phyloP scores from a whole-genome alignment of 176 grass and related monocot genomes.

The Lolium multiflorum region DNA sequence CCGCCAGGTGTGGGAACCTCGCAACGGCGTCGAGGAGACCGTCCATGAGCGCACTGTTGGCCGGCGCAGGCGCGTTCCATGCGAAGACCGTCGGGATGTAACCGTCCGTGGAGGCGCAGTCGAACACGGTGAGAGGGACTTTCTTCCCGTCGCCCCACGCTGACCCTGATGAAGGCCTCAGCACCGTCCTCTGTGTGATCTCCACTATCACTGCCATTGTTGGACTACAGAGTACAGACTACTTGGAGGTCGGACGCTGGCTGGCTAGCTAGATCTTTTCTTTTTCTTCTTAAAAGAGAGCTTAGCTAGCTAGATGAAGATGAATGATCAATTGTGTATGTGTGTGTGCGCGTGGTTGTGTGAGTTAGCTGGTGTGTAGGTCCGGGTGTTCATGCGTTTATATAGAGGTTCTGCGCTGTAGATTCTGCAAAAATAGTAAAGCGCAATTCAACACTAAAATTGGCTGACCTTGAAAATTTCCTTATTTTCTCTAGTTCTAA shows the following conservation, averaged over 20 bases:
- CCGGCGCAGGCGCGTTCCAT: too few relatives aligned
- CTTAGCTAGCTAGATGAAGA: background rate
- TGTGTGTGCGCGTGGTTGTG: background rate
- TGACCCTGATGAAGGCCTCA: too few relatives aligned
- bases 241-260: background rate
- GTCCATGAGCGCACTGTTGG: too few relatives aligned
- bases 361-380: background rate
- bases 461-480: background rate
- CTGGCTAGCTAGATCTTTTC: background rate
- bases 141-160: too few relatives aligned
- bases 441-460: background rate
- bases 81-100: too few relatives aligned
- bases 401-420: background rate
- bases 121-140: too few relatives aligned
- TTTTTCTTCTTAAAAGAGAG: background rate
- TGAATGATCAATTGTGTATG: background rate
- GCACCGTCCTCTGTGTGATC: too few relatives aligned
- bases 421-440: background rate
- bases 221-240: background rate
- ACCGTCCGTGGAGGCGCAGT: too few relatives aligned
- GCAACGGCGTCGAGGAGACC: too few relatives aligned
- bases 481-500: background rate
- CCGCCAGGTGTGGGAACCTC: too few relatives aligned
- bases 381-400: background rate
- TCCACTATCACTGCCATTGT: conserved; percentile 1